Conservation (phyloP, 2,329 filamentous ascomycete species). For the Penicillium digitatum region DNA sequence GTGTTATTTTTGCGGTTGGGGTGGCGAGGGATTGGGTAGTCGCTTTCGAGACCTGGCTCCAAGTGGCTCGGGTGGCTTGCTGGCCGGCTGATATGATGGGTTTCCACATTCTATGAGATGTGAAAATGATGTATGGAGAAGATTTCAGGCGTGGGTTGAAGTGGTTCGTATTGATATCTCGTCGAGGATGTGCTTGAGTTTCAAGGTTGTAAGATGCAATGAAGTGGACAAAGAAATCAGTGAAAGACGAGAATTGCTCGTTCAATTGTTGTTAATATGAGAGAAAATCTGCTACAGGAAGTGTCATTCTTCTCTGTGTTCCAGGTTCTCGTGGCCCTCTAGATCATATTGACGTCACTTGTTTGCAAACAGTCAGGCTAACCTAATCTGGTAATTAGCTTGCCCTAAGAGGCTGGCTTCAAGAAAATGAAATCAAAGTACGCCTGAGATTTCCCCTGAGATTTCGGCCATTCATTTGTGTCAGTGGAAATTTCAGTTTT, state of each 20-base stretch:
- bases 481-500: too few relatives aligned
- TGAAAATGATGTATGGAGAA: background rate
- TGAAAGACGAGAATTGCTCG: background rate
- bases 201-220: background rate
- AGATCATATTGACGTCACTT: conserved; percentile 30
- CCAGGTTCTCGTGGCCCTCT: conserved; percentile 11
- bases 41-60: background rate
- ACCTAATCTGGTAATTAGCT: conserved; percentile 17
- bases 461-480: too few relatives aligned
- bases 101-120: conserved; percentile 20
- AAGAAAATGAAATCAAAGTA: background rate
- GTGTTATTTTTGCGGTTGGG: background rate
- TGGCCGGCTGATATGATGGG: conserved; percentile 17
- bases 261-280: background rate
- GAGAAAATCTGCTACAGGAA: background rate
- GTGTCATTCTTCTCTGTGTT: background rate
- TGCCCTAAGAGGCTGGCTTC: background rate
- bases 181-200: background rate
- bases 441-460: background rate
- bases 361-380: conserved; percentile 5
- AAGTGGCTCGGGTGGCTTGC: conserved; percentile 8
- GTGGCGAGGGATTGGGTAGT: background rate
- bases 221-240: background rate
- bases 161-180: background rate
- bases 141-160: background rate